Evolutionary conservation across 345 rosid species (phyloP).

Genomic region (thale cress (Arabidopsis thaliana)): TAIR10.1 NC_003075.7:17048001-17048500

Average conservation of each 20-base stretch:
- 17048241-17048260: conserved; percentile 31
- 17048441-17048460: not conserved
- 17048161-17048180: not conserved
- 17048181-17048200: not conserved
- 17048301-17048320: conserved; percentile 7
- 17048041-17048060: conserved; percentile 16
- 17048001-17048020: not conserved
- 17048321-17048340: conserved; percentile 15
- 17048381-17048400: not conserved
- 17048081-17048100: not conserved
- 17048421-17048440: not conserved
- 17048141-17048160: not conserved
- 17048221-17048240: not conserved
- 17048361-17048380: not conserved
- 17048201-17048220: not conserved
- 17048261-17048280: not conserved
- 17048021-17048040: not conserved
- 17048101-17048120: not conserved
- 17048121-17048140: not conserved
- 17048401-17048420: conserved; percentile 12
- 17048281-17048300: conserved; percentile 39
- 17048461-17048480: not conserved
- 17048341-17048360: not conserved
- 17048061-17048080: conserved; percentile 19
- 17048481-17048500: not conserved